Conservation (phyloP, 2,329 filamentous ascomycete genomes). For the Trichoderma hamatum region DNA sequence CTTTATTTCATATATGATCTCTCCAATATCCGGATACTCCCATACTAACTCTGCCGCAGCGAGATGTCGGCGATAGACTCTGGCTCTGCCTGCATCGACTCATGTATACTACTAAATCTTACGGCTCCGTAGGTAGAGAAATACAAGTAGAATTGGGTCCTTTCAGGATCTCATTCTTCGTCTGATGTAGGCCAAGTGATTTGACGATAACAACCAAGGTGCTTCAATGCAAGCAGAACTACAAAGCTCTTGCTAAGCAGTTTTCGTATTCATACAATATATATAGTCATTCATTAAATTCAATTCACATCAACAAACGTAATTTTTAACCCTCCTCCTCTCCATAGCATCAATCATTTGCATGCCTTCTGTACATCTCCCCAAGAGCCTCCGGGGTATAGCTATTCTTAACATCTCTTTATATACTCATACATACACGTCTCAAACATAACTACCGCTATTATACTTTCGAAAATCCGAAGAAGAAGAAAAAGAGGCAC, state of each 20-base stretch:
- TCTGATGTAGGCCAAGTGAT: too few species aligned
- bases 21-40: too few species aligned
- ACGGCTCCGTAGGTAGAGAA: too few species aligned
- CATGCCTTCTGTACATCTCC: neutral
- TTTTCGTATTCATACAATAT: neutral
- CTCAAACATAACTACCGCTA: neutral
- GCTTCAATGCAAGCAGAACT: neutral
- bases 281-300: neutral
- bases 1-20: too few species aligned
- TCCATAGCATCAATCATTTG: neutral
- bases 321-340: neutral
- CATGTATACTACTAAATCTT: too few species aligned
- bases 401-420: neutral
- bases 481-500: neutral
- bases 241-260: neutral
- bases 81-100: too few species aligned
- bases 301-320: neutral
- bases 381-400: neutral
- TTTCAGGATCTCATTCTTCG: too few species aligned
- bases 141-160: too few species aligned
- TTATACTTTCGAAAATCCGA: neutral
- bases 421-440: neutral
- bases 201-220: too few species aligned
- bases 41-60: too few species aligned
- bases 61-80: too few species aligned